Conservation (phyloP, 2,329 filamentous ascomycete species). For the Pseudogymnoascus sp. region DNA sequence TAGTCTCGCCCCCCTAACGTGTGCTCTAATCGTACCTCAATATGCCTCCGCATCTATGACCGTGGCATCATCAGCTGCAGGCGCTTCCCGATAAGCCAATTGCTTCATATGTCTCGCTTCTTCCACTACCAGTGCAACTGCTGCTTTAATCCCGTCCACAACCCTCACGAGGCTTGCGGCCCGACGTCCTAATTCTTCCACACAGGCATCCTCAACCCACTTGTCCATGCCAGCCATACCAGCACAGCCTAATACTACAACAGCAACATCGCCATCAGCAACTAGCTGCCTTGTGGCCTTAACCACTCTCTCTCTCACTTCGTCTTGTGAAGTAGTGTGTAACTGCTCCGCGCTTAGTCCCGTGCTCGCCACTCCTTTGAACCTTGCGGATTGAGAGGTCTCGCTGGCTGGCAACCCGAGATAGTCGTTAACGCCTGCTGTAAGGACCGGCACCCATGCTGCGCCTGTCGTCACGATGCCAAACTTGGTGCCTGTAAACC, state of each 20-base stretch:
- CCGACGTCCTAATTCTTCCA: slow-evolving; percentile 52
- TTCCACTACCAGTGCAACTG: slow-evolving; percentile 34
- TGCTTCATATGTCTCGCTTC: slow-evolving; percentile 1
- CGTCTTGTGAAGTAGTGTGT: slow-evolving; percentile 55
- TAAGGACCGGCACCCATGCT: slow-evolving; percentile 70
- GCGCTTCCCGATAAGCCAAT: background rate
- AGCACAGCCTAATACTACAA: slow-evolving; percentile 78
- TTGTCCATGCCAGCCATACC: slow-evolving; percentile 82
- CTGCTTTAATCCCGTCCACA: slow-evolving; percentile 71
- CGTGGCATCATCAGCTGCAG: background rate
- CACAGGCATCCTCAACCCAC: slow-evolving; percentile 61
- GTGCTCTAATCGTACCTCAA: background rate
- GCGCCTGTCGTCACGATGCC: slow-evolving; percentile 84
- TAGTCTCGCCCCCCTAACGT: background rate
- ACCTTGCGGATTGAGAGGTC: slow-evolving; percentile 31
- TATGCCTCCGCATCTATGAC: background rate
- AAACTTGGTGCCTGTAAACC: slow-evolving; percentile 44
- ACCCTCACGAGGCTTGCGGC: slow-evolving; percentile 54
- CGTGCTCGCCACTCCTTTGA: slow-evolving; percentile 74
- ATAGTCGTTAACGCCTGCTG: slow-evolving; percentile 53
- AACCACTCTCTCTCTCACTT: slow-evolving; percentile 57
- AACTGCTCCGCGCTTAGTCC: slow-evolving; percentile 73
- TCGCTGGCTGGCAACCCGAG: slow-evolving; percentile 41
- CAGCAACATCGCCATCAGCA: slow-evolving; percentile 45
- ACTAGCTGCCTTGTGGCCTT: slow-evolving; percentile 62